These are phyloP conservation scores for Pistacia integerrima DNA, from an alignment of 345 rosid species.

Conservation along the genomic window DNA sequence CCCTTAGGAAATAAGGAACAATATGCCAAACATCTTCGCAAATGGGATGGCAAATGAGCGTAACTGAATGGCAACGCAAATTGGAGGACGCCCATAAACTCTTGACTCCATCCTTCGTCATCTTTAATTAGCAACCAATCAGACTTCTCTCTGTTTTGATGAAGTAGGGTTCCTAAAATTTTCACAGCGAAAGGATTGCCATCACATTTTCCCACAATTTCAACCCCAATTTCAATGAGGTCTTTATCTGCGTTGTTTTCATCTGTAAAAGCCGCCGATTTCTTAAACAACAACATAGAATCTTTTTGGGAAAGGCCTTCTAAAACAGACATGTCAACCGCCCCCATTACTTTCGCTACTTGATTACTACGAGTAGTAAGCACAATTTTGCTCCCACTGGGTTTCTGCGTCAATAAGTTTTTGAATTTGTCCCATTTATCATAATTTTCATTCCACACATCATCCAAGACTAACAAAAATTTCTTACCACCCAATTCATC, in stretches of 20 bases:
- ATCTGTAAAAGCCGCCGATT: neutral
- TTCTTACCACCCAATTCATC: neutral
- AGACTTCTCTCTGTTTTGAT: constrained; percentile 3
- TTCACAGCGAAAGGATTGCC: neutral
- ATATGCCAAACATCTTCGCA: too few species aligned
- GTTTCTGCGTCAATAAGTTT: too few species aligned
- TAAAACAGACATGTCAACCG: too few species aligned
- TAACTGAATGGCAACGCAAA: too few species aligned
- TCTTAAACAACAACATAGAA: neutral
- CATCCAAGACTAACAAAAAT: neutral
- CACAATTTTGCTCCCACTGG: neutral
- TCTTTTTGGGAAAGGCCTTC: neutral
- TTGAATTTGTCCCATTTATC: too few species aligned
- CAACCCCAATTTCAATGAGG: neutral
- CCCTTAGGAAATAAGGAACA: too few species aligned
- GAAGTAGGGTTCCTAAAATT: constrained; percentile 3
- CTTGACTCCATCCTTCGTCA: too few species aligned
- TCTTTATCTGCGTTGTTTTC: neutral
- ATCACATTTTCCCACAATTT: neutral
- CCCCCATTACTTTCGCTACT: neutral
- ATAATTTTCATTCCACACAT: too few species aligned
- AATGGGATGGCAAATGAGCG: too few species aligned
- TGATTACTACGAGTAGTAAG: neutral
- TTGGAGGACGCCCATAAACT: too few species aligned
- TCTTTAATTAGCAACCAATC: too few species aligned